A percentile compares a stretch with the other conserved stretches of the same genome.
These are phyloP conservation scores for Oxyria digyna DNA, from an alignment of 148 eudicot genomes.

Conservation along the genomic window DNA sequence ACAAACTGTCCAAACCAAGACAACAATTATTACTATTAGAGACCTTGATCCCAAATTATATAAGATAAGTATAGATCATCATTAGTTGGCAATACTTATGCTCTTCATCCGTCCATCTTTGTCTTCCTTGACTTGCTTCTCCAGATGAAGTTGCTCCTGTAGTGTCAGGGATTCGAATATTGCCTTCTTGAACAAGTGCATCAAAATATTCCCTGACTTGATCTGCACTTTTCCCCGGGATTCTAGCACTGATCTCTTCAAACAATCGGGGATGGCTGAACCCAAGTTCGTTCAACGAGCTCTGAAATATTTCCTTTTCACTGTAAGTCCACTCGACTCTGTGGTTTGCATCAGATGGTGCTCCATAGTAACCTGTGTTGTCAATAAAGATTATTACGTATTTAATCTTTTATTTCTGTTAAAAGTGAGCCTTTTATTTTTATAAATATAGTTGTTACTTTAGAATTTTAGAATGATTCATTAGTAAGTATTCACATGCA, in stretches of 20 bases:
- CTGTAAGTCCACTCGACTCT: background rate
- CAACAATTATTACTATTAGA: background rate
- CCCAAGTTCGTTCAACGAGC: background rate
- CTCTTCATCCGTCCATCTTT: constrained; percentile 1
- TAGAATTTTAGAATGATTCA: no score
- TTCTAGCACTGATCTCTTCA: constrained; percentile 5
- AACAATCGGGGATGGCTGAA: background rate
- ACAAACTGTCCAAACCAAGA: constrained; percentile 32
- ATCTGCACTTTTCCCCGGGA: background rate
- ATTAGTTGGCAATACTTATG: background rate
- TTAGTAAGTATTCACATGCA: no score
- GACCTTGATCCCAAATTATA: background rate
- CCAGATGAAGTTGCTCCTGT: background rate
- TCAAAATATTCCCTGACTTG: constrained; percentile 4
- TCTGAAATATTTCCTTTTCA: background rate
- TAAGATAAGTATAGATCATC: background rate
- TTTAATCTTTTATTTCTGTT: background rate
- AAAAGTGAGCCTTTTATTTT: no score
- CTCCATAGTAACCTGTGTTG: background rate
- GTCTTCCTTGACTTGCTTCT: constrained; percentile 1
- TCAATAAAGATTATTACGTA: background rate
- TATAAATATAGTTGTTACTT: no score
- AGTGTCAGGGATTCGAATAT: background rate
- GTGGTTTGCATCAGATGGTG: background rate
- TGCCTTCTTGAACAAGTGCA: background rate